Percentiles rank a stretch among this genome's conserved stretches.
Evolutionary conservation across 2,329 filamentous ascomycete genomes (phyloP).

Genomic region (Basipetospora sp.): DNA sequence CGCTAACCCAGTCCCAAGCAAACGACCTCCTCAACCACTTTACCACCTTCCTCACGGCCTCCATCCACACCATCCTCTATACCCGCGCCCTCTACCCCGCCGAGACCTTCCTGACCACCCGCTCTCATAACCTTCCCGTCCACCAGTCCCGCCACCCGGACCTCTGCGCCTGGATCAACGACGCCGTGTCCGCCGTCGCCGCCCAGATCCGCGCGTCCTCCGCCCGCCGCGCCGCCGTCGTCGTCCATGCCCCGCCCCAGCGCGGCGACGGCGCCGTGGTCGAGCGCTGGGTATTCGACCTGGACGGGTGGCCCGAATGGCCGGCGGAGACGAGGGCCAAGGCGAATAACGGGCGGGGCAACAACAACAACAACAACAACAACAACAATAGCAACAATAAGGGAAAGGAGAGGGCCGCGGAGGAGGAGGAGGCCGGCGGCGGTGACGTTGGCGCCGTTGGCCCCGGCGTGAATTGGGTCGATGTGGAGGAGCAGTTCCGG

Average conservation of each 20-base stretch:
- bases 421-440: slow-evolving; percentile 11
- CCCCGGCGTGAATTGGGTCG: slow-evolving; percentile 32
- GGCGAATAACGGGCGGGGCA: background rate
- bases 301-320: slow-evolving; percentile 35
- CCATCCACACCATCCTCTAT: slow-evolving; percentile 75
- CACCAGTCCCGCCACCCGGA: slow-evolving; percentile 74
- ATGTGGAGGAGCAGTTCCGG: slow-evolving; percentile 60
- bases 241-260: slow-evolving; percentile 26
- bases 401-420: slow-evolving; percentile 12
- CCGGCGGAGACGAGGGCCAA: slow-evolving; percentile 13
- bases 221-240: slow-evolving; percentile 32
- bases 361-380: no score
- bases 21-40: slow-evolving; percentile 53
- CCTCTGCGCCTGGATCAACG: slow-evolving; percentile 72
- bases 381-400: no score
- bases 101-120: slow-evolving; percentile 60
- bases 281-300: slow-evolving; percentile 49
- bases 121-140: slow-evolving; percentile 71
- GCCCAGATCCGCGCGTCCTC: slow-evolving; percentile 49
- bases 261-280: slow-evolving; percentile 11
- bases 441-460: slow-evolving; percentile 3
- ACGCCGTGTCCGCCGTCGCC: slow-evolving; percentile 60
- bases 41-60: slow-evolving; percentile 64
- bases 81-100: slow-evolving; percentile 66
- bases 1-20: slow-evolving; percentile 26